Base-by-base conservation (phyloP, 495 filamentous ascomycete species). In the Chaetomidium leptoderma region DNA sequence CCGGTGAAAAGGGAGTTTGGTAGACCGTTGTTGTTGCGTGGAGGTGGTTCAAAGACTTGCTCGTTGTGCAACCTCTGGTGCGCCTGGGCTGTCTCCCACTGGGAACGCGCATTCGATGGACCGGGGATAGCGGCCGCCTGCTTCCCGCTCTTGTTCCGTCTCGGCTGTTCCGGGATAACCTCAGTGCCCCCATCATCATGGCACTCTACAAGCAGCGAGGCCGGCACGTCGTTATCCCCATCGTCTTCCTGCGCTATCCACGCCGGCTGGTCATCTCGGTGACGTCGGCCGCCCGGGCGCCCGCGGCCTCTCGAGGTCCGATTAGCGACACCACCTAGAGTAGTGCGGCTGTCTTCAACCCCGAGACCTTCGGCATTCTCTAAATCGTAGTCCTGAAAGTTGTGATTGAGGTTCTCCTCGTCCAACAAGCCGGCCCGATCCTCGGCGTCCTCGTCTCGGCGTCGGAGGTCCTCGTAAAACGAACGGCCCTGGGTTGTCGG, bases 221-320 rank as follows among this genome's bases (percentile, higher is more conserved):
- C 82, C 4, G 93, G 93, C 1, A 98, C 93, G 62, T 97, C 93
- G 51, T 96, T 92, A 66, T 96, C 89, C 17, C 80, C 82, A 52
- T 95, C 89, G n/a, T 90, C 86, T 16, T 86, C 74, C 21, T 84
- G 71, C 27, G 63, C 57, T 27, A 66, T 65, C 67, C 76, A 74
- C 27, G 52, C 66, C 24, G 72, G 39, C 45, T 65, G 65, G 7
- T 17, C 23, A 54, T 63, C 64, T 21, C 24, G 48, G 59, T 42
- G 46, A 19, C 24, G 29, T 26, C 55, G 58, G n/a, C 42, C 47
- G 10, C 39, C n/a, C 13, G 43, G 29, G 30, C 35, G 59, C 13
- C 49, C 30, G n/a, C 62, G 56, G 16, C 60, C 60, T 51, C 50
- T 44, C 6, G 47, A 23, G 13, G 44, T 33, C 29, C 26, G 37